phyloP scores from a whole-genome alignment of 805 yeast species.

The Yamadazyma paraphyllophila region DNA sequence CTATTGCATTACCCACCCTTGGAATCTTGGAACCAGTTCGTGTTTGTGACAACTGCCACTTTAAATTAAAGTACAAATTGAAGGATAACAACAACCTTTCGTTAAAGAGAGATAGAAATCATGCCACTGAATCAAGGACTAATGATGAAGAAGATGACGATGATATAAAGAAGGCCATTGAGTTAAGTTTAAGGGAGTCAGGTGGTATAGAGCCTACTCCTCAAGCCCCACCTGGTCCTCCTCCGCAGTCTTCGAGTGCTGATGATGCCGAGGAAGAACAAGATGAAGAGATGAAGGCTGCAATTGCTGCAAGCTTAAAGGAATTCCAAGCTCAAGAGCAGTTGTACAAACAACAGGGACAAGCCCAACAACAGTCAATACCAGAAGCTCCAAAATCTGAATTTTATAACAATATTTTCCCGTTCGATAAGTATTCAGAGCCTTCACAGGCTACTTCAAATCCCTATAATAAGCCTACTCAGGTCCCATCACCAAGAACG shows the following conservation, averaged over 20 bases:
- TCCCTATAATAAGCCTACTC: not conserved
- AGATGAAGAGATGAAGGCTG: conserved; percentile 83
- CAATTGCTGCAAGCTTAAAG: conserved; percentile 85
- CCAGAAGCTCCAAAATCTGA: conserved; percentile 19
- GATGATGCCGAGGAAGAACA: conserved; percentile 46
- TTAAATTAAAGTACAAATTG: conserved; percentile 25
- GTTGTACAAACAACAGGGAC: conserved; percentile 12
- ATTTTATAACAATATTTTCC: conserved; percentile 28
- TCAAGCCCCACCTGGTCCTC: conserved; percentile 13
- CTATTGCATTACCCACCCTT: conserved; percentile 68
- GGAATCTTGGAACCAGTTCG: conserved; percentile 90
- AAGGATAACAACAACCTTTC: conserved; percentile 6
- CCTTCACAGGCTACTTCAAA: not conserved
- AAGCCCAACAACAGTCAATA: conserved; percentile 12
- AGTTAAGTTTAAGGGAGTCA: conserved; percentile 66
- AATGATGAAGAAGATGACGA: conserved; percentile 58
- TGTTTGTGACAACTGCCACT: conserved; percentile 86
- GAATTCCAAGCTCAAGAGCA: conserved; percentile 53
- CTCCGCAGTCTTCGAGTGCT: conserved; percentile 21
- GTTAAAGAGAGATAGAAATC: conserved; percentile 1
- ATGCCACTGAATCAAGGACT: not conserved
- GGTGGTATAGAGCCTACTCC: conserved; percentile 14
- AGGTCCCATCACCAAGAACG: conserved; percentile 2
- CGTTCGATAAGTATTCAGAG: conserved; percentile 13
- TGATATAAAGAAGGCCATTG: conserved; percentile 74